A percentile compares a stretch with the other conserved stretches of the same genome.
These are phyloP conservation scores for Morella rubra DNA, from an alignment of 306 rosid genomes.

Conservation along the genomic window DNA sequence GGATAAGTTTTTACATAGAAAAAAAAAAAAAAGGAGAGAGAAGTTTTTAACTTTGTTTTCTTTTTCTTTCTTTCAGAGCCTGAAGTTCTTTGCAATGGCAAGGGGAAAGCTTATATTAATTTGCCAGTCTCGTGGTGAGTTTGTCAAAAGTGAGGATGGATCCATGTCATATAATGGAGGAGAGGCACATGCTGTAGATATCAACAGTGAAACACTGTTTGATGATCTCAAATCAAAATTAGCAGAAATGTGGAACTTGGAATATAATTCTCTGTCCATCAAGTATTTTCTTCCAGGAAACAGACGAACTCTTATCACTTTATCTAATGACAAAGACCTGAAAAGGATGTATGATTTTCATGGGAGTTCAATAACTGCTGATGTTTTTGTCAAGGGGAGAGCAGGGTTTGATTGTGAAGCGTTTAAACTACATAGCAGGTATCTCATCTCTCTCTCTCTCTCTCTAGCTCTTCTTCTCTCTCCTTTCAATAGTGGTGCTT, in stretches of 20 bases:
- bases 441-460: conserved; percentile 7
- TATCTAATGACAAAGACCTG: conserved; percentile 50
- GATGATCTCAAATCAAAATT: conserved; percentile 50
- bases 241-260: conserved; percentile 45
- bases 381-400: conserved; percentile 44
- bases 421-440: conserved; percentile 40
- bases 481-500: neutral
- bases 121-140: conserved; percentile 51
- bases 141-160: conserved; percentile 46
- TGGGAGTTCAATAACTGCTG: conserved; percentile 47
- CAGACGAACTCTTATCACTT: conserved; percentile 41
- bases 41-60: neutral
- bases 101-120: conserved; percentile 57
- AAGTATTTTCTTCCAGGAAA: conserved; percentile 62
- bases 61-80: conserved; percentile 3
- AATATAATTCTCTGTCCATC: conserved; percentile 37
- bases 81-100: conserved; percentile 40
- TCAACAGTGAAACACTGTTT: conserved; percentile 41
- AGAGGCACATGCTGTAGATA: conserved; percentile 56
- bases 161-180: conserved; percentile 54
- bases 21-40: no score
- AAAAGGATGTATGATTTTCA: conserved; percentile 57
- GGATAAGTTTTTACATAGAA: neutral
- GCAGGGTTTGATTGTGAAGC: conserved; percentile 34
- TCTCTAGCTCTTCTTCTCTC: neutral